These are phyloP conservation scores for Urochloa ruziziensis DNA, from an alignment of 176 grass and related monocot genomes.

Conservation along the genomic window DNA sequence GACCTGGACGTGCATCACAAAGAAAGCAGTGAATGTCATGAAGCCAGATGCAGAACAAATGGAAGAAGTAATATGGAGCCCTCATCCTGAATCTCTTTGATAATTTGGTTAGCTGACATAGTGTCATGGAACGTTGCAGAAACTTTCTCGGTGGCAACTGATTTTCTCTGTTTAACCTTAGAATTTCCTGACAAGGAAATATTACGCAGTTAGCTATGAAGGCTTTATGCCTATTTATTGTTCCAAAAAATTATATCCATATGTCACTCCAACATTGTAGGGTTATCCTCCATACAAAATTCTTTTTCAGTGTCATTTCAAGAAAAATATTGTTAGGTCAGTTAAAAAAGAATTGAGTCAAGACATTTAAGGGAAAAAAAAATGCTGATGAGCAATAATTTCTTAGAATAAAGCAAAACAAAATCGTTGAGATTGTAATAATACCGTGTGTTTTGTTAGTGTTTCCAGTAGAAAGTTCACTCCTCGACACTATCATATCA, in stretches of 20 bases:
- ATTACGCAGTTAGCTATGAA: conserved; percentile 5
- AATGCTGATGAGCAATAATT: not conserved
- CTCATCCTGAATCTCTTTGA: conserved; percentile 24
- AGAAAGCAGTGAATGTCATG: conserved; percentile 77
- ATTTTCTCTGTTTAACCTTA: conserved; percentile 64
- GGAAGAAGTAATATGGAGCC: conserved; percentile 62
- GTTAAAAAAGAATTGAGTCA: not conserved
- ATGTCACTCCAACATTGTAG: not conserved
- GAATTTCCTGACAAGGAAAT: conserved; percentile 48
- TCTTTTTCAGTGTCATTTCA: not conserved
- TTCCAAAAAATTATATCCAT: not conserved
- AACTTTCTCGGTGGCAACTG: not conserved
- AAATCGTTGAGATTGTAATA: not conserved
- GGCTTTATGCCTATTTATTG: not conserved
- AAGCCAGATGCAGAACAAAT: conserved; percentile 84
- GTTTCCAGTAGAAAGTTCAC: conserved; percentile 14
- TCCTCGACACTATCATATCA: conserved; percentile 22
- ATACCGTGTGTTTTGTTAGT: conserved; percentile 41
- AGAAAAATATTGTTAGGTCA: not conserved
- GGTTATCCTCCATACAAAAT: not conserved
- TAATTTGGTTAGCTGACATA: conserved; percentile 8
- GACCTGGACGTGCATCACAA: conserved; percentile 95
- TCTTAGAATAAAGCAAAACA: not conserved
- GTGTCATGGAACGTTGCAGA: conserved; percentile 27
- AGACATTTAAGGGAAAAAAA: not conserved